Evolutionary conservation across 2,329 filamentous ascomycete species (phyloP).

Genomic region (Phyllosticta citribraziliensis): DNA sequence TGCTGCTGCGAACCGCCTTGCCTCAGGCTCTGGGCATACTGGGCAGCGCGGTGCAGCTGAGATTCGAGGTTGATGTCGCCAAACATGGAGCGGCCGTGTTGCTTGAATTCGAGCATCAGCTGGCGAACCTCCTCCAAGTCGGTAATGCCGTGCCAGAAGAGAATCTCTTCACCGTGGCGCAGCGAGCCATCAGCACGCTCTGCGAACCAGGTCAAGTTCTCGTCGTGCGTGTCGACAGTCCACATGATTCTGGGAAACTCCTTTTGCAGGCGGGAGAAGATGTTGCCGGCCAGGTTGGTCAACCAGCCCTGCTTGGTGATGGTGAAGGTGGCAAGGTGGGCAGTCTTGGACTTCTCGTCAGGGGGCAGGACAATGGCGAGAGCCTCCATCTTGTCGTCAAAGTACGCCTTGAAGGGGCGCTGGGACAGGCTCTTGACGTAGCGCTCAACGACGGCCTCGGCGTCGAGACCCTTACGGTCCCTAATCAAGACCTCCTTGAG

Average conservation of each 20-base stretch:
- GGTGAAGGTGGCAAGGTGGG: slow-evolving; percentile 80
- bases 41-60: slow-evolving; percentile 69
- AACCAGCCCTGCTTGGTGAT: slow-evolving; percentile 94
- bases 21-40: slow-evolving; percentile 54
- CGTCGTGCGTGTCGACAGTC: slow-evolving; percentile 93
- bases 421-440: slow-evolving; percentile 72
- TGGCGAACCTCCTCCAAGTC: slow-evolving; percentile 70
- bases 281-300: slow-evolving; percentile 88
- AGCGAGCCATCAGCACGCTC: slow-evolving; percentile 93
- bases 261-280: slow-evolving; percentile 88
- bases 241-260: slow-evolving; percentile 85
- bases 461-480: slow-evolving; percentile 72
- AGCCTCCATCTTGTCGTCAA: slow-evolving; percentile 87
- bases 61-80: slow-evolving; percentile 82
- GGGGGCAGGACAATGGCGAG: slow-evolving; percentile 80
- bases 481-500: slow-evolving; percentile 75
- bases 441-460: slow-evolving; percentile 72
- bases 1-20: slow-evolving; percentile 47
- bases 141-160: slow-evolving; percentile 80
- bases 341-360: slow-evolving; percentile 53
- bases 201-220: slow-evolving; percentile 97
- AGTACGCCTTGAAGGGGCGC: slow-evolving; percentile 84
- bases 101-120: slow-evolving; percentile 75
- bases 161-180: slow-evolving; percentile 72
- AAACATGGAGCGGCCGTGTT: slow-evolving; percentile 76